Evolutionary conservation across 129 eudicot genomes (phyloP).

Genomic region (Escallonia rubra): DNA sequence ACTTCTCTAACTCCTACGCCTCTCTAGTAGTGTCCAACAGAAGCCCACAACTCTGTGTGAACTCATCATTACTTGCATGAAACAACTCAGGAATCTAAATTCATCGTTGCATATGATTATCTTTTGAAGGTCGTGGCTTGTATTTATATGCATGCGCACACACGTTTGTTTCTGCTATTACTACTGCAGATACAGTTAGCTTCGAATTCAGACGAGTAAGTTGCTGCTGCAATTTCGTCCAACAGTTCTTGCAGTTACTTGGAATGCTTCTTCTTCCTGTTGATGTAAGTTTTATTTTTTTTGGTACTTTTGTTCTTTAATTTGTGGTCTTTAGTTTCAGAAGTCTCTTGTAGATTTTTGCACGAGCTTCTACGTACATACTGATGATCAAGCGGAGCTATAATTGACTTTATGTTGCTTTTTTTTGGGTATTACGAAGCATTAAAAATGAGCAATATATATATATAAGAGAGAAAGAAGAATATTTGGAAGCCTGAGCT

Average conservation of each 20-base stretch:
- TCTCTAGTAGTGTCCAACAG: conserved; percentile 10
- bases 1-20: conserved; percentile 11
- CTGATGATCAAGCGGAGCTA: too few relatives aligned
- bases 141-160: background rate
- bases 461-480: too few relatives aligned
- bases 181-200: background rate
- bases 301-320: too few relatives aligned
- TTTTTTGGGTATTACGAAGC: too few relatives aligned
- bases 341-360: too few relatives aligned
- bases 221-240: too few relatives aligned
- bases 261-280: background rate
- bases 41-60: conserved; percentile 13
- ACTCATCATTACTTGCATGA: conserved; percentile 34
- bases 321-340: too few relatives aligned
- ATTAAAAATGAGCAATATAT: too few relatives aligned
- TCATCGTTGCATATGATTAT: conserved; percentile 9
- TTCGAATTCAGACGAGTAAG: background rate
- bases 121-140: background rate
- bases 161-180: background rate
- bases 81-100: conserved; percentile 3
- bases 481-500: too few relatives aligned
- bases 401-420: too few relatives aligned
- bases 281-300: too few relatives aligned
- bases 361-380: too few relatives aligned
- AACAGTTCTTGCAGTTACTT: background rate